Conservation (phyloP, 1,139 yeast species). For the Debaryomyces coudertii region DNA sequence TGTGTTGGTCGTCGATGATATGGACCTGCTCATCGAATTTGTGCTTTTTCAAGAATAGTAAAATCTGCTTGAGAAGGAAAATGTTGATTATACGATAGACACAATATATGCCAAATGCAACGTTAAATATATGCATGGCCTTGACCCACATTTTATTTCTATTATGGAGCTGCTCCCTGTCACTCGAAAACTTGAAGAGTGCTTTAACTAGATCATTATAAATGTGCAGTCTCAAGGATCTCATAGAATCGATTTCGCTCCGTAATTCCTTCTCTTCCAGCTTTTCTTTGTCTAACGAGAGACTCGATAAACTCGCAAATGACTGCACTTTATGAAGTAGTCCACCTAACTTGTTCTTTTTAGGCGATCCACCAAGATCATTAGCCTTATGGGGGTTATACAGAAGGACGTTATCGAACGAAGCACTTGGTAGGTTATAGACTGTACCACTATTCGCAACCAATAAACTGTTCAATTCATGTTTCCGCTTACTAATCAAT, state of each 20-base stretch:
- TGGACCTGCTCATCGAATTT: neutral
- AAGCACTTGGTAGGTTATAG: slow-evolving; percentile 24
- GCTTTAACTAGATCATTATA: slow-evolving; percentile 33
- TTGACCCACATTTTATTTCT: slow-evolving; percentile 7
- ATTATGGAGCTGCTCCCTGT: slow-evolving; percentile 15
- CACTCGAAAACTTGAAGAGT: slow-evolving; percentile 21
- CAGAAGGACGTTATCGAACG: slow-evolving; percentile 18
- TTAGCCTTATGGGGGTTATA: slow-evolving; percentile 3
- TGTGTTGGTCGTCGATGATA: slow-evolving; percentile 10
- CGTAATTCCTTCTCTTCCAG: slow-evolving; percentile 38
- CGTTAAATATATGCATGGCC: slow-evolving; percentile 20
- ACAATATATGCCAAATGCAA: slow-evolving; percentile 61
- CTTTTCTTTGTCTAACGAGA: slow-evolving; percentile 17
- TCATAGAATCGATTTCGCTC: slow-evolving; percentile 40
- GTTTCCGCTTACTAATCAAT: slow-evolving; percentile 36
- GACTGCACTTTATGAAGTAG: slow-evolving; percentile 46
- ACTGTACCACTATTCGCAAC: slow-evolving; percentile 30
- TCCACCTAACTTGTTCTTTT: slow-evolving; percentile 24
- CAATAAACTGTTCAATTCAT: slow-evolving; percentile 31
- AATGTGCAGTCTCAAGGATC: slow-evolving; percentile 28
- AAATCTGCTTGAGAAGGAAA: slow-evolving; percentile 43
- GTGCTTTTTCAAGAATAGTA: slow-evolving; percentile 1
- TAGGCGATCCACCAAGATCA: slow-evolving; percentile 10
- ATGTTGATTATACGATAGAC: slow-evolving; percentile 61
- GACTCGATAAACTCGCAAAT: slow-evolving; percentile 38